Evolutionary conservation across 2,329 filamentous ascomycete species (phyloP).

Genomic region (Myriosclerotinia duriaeana): DNA sequence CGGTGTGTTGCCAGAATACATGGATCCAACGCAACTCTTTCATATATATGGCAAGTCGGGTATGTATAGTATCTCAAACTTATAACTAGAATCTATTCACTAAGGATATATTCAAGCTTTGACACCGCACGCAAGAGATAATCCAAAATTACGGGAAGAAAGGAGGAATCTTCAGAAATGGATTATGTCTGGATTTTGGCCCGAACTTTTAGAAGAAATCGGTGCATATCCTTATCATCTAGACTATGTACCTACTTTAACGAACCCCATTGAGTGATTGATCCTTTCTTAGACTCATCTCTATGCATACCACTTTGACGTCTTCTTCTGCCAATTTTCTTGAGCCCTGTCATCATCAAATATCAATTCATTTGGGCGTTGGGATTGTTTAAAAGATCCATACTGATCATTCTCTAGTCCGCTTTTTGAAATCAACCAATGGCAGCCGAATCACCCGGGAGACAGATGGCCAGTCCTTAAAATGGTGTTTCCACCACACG

Average conservation of each 20-base stretch:
- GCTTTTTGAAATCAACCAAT: neutral
- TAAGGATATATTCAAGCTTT: neutral
- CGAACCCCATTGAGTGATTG: neutral
- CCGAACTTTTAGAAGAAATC: conserved; percentile 3
- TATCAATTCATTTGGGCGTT: neutral
- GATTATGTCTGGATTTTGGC: conserved; percentile 17
- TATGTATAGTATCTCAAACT: neutral
- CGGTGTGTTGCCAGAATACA: neutral
- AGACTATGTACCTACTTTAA: neutral
- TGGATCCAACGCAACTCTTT: conserved; percentile 8
- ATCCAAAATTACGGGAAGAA: neutral
- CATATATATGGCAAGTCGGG: conserved; percentile 5
- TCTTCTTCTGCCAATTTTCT: neutral
- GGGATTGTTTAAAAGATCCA: no score
- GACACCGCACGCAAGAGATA: neutral
- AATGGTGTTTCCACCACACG: neutral
- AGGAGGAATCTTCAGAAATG: conserved; percentile 11
- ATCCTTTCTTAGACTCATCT: neutral
- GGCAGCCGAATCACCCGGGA: neutral
- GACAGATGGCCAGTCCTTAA: neutral
- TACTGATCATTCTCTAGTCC: neutral
- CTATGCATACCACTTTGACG: neutral
- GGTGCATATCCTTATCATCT: conserved; percentile 9
- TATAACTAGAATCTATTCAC: neutral
- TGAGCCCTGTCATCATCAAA: neutral